Percentiles rank a stretch among this genome's conserved stretches.
phyloP scores from a whole-genome alignment of 441 rosid genomes.

The California macrophylla region DNA sequence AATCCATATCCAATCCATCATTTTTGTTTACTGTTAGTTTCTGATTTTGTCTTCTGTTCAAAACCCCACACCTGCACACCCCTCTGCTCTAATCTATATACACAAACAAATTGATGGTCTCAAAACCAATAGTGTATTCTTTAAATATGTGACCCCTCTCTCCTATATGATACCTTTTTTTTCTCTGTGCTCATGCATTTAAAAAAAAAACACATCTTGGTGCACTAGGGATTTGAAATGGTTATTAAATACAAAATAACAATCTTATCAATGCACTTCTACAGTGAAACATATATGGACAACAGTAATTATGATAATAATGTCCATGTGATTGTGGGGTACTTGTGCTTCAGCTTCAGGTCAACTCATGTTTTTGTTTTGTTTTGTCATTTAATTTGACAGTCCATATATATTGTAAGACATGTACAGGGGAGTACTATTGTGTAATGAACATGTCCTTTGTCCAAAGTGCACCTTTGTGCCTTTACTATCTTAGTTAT shows the following conservation, averaged over 20 bases:
- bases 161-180: not conserved
- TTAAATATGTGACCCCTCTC: not conserved
- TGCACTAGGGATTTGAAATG: not conserved
- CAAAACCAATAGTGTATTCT: not conserved
- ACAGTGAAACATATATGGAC: not conserved
- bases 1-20: not conserved
- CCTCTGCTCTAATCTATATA: not conserved
- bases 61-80: not conserved
- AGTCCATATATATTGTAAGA: not conserved
- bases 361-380: not conserved
- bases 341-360: constrained; percentile 1
- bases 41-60: not conserved
- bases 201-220: not conserved
- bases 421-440: not conserved
- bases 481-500: not conserved
- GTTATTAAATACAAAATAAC: not conserved
- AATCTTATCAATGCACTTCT: not conserved
- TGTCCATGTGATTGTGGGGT: not conserved
- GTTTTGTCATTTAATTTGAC: not conserved
- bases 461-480: not conserved
- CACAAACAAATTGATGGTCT: not conserved
- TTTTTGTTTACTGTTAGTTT: not conserved
- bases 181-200: not conserved
- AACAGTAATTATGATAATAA: not conserved
- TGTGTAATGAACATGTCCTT: not conserved